A percentile compares a stretch with the other conserved stretches of the same genome.
Evolutionary conservation across 1,284 basidiomycete species (phyloP).

Genomic region (Exobasidium cylindrosporum): DNA sequence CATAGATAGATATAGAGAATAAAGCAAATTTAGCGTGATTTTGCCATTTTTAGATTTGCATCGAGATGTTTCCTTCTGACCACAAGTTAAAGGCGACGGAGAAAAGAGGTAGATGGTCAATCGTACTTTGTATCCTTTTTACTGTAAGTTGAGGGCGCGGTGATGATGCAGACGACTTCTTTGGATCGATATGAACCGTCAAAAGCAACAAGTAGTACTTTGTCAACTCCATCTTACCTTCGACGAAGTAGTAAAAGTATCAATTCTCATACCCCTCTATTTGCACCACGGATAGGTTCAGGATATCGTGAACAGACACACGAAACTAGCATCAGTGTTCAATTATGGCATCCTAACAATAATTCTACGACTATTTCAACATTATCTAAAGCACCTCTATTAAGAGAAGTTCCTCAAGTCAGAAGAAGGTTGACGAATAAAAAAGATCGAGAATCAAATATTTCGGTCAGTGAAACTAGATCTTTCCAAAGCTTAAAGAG

Average conservation of each 20-base stretch:
- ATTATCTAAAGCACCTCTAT: conserved; percentile 8
- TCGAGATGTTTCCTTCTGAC: too few species aligned
- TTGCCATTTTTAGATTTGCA: too few species aligned
- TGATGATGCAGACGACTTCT: not conserved
- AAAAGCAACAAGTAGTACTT: not conserved
- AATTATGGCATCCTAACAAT: conserved; percentile 3
- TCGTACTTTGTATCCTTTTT: too few species aligned
- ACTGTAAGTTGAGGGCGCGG: too few species aligned
- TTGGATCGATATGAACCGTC: not conserved
- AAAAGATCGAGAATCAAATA: conserved; percentile 1
- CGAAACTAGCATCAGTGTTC: conserved; percentile 6
- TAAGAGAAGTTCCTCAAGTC: conserved; percentile 20
- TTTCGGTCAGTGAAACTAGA: not conserved
- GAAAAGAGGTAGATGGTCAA: too few species aligned
- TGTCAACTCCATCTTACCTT: not conserved
- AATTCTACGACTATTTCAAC: not conserved
- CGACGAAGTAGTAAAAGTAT: not conserved
- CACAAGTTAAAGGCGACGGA: too few species aligned
- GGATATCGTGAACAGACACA: not conserved
- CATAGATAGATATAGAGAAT: too few species aligned
- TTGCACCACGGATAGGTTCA: not conserved
- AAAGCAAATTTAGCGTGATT: too few species aligned
- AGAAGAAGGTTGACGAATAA: conserved; percentile 16
- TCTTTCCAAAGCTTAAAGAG: conserved; percentile 11
- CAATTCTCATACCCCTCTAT: not conserved